Percentiles rank a stretch among this genome's conserved stretches.
These are phyloP conservation scores for Sugiyamaella floridensis DNA, from an alignment of 805 yeast species.

Conservation along the genomic window DNA sequence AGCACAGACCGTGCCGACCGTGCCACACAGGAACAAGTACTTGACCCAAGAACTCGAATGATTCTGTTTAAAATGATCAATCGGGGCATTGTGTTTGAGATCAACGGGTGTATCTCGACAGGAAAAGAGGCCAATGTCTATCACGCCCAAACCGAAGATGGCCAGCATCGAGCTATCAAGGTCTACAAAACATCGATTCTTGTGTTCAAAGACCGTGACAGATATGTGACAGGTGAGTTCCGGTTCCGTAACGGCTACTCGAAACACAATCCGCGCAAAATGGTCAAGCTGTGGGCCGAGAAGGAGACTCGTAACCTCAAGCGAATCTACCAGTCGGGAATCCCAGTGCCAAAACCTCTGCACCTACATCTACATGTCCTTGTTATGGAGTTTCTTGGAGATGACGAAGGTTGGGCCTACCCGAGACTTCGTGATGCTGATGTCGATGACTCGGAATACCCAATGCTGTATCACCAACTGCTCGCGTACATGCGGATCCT, in stretches of 20 bases:
- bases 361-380: constrained; percentile 84
- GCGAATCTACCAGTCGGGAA: constrained; percentile 67
- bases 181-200: constrained; percentile 93
- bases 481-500: constrained; percentile 77
- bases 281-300: constrained; percentile 98
- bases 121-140: constrained; percentile 99
- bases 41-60: constrained; percentile 87
- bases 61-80: constrained; percentile 76
- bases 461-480: constrained; percentile 66
- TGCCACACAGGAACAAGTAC: constrained; percentile 94
- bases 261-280: constrained; percentile 89
- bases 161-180: constrained; percentile 72
- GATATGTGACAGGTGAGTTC: constrained; percentile 94
- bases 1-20: constrained; percentile 73
- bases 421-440: constrained; percentile 84
- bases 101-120: constrained; percentile 90
- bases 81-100: constrained; percentile 73
- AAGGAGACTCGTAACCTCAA: constrained; percentile 91
- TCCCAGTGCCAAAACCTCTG: constrained; percentile 91
- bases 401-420: constrained; percentile 72
- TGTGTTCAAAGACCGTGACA: constrained; percentile 93
- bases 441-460: constrained; percentile 59
- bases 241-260: constrained; percentile 78
- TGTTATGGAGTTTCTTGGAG: constrained; percentile 89
- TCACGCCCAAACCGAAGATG: constrained; percentile 48